Evolutionary conservation across 495 filamentous ascomycete species (phyloP).

Genomic region (Penicillium diatomitis): DNA sequence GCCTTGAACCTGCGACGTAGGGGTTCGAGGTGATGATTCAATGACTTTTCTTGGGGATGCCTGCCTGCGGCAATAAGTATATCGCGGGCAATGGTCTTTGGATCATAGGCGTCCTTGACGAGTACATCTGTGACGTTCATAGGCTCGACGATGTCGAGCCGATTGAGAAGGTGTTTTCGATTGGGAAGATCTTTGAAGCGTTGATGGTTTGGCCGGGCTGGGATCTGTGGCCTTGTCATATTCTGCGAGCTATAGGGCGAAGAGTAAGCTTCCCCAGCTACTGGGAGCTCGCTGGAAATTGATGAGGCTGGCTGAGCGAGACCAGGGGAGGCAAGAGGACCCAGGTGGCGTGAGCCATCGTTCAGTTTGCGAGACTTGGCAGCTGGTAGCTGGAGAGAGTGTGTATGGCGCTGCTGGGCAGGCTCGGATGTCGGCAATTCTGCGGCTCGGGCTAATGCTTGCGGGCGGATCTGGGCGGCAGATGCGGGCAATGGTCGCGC

Average conservation of each 20-base stretch:
- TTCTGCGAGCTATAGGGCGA: too few relatives aligned
- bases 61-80: slow-evolving; percentile 51
- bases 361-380: slow-evolving; percentile 2
- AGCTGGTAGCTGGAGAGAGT: not conserved
- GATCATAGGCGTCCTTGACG: slow-evolving; percentile 43
- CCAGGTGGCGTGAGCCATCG: slow-evolving; percentile 1
- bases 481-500: too few relatives aligned
- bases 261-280: too few relatives aligned
- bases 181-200: not conserved
- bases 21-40: slow-evolving; percentile 52
- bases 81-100: slow-evolving; percentile 56
- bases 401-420: not conserved
- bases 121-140: slow-evolving; percentile 37
- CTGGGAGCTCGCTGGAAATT: not conserved
- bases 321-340: too few relatives aligned
- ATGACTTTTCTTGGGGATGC: slow-evolving; percentile 44
- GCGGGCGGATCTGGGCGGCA: too few relatives aligned
- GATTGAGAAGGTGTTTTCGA: slow-evolving; percentile 7
- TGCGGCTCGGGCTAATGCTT: too few relatives aligned
- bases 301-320: not conserved
- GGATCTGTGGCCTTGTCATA: too few relatives aligned
- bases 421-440: not conserved
- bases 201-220: too few relatives aligned
- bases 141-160: slow-evolving; percentile 27
- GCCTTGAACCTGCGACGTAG: slow-evolving; percentile 32